phyloP scores from a whole-genome alignment of 331 rosid species.

The Spiraea crenata region DNA sequence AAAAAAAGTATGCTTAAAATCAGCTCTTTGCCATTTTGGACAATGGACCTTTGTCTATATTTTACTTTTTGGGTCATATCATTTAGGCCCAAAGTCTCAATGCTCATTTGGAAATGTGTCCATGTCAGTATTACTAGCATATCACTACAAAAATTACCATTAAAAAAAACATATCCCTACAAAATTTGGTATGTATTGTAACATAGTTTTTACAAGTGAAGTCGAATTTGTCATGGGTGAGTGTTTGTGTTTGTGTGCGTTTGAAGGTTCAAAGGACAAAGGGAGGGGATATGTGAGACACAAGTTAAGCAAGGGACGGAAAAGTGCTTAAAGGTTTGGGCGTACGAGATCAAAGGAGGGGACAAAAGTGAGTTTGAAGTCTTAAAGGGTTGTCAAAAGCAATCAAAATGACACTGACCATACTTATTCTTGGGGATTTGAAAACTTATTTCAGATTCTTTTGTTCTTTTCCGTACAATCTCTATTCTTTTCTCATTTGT shows the following conservation, averaged over 20 bases:
- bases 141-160: too few species aligned
- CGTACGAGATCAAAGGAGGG: slow-evolving; percentile 18
- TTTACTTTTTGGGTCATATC: neutral
- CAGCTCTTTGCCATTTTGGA: too few species aligned
- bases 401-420: slow-evolving; percentile 15
- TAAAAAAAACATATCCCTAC: too few species aligned
- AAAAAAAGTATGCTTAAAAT: too few species aligned
- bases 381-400: slow-evolving; percentile 21
- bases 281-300: slow-evolving; percentile 25
- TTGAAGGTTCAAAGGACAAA: neutral
- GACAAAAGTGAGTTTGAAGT: slow-evolving; percentile 28
- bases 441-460: slow-evolving; percentile 2
- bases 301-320: slow-evolving; percentile 10
- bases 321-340: slow-evolving; percentile 5
- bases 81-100: neutral
- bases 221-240: neutral
- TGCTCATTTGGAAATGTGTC: too few species aligned
- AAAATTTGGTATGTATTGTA: too few species aligned
- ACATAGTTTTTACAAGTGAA: neutral
- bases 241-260: neutral
- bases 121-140: too few species aligned
- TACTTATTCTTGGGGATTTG: slow-evolving; percentile 22
- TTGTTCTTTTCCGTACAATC: neutral
- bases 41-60: neutral
- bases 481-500: neutral